A percentile compares a stretch with the other conserved stretches of the same genome.
Conservation (phyloP, 257 asterid species). For the Solanum chiquidenum region DNA sequence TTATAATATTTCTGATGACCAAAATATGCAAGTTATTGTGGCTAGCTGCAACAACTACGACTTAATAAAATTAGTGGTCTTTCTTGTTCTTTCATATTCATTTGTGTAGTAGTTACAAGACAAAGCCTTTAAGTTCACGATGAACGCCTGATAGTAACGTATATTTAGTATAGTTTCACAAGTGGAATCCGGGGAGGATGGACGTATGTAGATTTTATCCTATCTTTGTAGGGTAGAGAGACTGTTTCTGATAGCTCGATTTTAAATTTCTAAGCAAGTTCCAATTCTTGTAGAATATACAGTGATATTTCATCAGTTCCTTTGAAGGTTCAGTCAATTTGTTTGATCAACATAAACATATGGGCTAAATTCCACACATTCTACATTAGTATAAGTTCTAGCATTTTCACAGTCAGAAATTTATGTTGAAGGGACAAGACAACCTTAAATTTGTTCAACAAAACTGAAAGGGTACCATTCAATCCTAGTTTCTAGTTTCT, state of each 20-base stretch:
- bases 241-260: background rate
- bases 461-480: background rate
- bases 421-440: background rate
- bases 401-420: background rate
- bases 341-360: background rate
- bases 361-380: background rate
- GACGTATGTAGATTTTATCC: background rate
- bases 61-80: background rate
- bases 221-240: background rate
- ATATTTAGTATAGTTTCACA: background rate
- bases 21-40: background rate
- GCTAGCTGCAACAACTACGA: background rate
- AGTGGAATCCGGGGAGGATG: background rate
- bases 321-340: background rate
- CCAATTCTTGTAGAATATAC: background rate
- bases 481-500: background rate
- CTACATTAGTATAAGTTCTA: background rate
- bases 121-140: background rate
- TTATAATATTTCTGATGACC: background rate
- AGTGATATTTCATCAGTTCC: background rate
- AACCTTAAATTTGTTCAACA: background rate
- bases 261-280: background rate
- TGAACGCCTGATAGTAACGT: background rate
- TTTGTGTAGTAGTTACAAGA: background rate
- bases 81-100: background rate